Evolutionary conservation across 805 yeast genomes (phyloP), one percentile per base, ranked within the genome.

Genomic region (Metschnikowia lochheadii): DNA sequence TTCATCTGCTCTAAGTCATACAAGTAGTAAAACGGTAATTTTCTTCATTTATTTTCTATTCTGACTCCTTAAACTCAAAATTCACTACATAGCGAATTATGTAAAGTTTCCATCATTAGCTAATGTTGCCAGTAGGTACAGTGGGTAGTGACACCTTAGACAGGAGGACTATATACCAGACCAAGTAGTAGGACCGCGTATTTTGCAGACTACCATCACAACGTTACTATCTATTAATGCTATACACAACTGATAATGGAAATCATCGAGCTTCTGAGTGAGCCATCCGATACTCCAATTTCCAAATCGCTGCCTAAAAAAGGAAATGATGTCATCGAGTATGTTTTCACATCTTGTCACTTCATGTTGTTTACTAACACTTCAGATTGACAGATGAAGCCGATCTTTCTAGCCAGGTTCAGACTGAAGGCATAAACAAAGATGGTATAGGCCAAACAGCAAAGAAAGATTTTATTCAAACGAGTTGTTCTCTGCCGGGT

Each of bases 231-330:
- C 37, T n/a, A 33, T 33, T 20, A 13, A 42, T 42, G 45, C 31
- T 42, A 14, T n/a, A 33, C 10, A 10, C 20, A 15, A 46, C 29
- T 20, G 32, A 39, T 29, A 43, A 52, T 51, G 51, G 59, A 56
- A 35, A 44, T 56, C 44, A 54, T 56, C 10, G 56, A 51, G 40
- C 57, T 56, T 31, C 54, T 52, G 54, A 56, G 59, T 42, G 59
- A 56, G 10, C 44, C 46, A 14, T 40, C 40, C 18, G 50, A 51
- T 15, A 37, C 35, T 18, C 13, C 34, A 21, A 4, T 8, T 3
- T 32, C n/a, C 7, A 39, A 21, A 11, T 10, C 29, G 18, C 29
- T 37, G 26, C 29, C 18, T 6, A 40, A 17, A n/a, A 20, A 18
- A n/a, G 15, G 17, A 17, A 40, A 42, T 7, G 51, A 51, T 5